A percentile compares a stretch with the other conserved stretches of the same genome.
These are phyloP conservation scores for Sphaerosporella brunnea DNA, from an alignment of 495 filamentous ascomycete species.

Conservation along the genomic window DNA sequence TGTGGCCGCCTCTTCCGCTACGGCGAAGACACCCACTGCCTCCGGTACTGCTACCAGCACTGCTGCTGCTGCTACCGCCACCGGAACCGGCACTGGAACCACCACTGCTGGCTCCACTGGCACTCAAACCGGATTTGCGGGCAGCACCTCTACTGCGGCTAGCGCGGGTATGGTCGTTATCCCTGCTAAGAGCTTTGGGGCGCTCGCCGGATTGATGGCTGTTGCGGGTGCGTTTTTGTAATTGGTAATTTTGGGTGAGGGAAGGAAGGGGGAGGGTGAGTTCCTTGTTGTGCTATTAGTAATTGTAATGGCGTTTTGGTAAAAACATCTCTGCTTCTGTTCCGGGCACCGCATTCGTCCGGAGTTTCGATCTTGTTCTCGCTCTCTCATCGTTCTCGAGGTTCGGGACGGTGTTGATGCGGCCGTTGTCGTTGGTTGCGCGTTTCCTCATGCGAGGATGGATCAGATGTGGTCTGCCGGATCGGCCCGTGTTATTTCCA, in stretches of 20 bases:
- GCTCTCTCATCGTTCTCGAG: too few relatives aligned
- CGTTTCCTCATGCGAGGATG: too few relatives aligned
- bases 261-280: not conserved
- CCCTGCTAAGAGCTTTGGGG: constrained; percentile 13
- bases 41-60: constrained; percentile 7
- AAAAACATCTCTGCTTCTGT: too few relatives aligned
- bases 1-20: constrained; percentile 9
- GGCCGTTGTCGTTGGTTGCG: too few relatives aligned
- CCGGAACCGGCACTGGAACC: constrained; percentile 1
- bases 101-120: constrained; percentile 11
- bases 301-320: too few relatives aligned
- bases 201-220: constrained; percentile 22
- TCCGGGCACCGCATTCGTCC: too few relatives aligned
- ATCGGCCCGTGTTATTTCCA: too few relatives aligned
- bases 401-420: too few relatives aligned
- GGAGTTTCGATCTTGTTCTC: too few relatives aligned
- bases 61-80: not conserved
- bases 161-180: constrained; percentile 13
- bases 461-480: too few relatives aligned
- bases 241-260: too few relatives aligned
- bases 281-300: too few relatives aligned
- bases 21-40: constrained; percentile 10
- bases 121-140: constrained; percentile 1
- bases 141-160: constrained; percentile 14
- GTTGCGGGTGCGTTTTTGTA: constrained; percentile 25